Evolutionary conservation across 805 yeast species (phyloP).

Genomic region (Candida nanaspora): DNA sequence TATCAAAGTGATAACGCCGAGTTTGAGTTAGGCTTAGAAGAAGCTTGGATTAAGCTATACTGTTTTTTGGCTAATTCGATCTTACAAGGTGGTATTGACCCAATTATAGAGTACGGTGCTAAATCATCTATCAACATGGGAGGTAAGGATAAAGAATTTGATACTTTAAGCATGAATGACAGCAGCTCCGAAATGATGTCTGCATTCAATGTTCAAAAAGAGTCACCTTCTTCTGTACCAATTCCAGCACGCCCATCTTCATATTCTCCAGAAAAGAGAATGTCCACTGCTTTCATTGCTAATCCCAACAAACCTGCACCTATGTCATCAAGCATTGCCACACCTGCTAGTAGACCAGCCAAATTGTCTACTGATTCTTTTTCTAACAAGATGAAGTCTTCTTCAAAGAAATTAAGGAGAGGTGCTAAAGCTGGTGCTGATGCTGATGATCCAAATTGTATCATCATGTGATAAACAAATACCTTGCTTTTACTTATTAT

Average conservation of each 20-base stretch:
- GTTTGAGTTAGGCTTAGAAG: slow-evolving; percentile 55
- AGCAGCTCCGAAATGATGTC: background rate
- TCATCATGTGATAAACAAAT: slow-evolving; percentile 23
- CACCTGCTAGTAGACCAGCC: too few species aligned
- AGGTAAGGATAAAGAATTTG: background rate
- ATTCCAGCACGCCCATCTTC: background rate
- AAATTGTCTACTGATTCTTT: background rate
- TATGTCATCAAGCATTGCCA: too few species aligned
- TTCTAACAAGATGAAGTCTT: background rate
- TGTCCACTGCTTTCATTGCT: background rate
- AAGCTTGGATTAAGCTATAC: slow-evolving; percentile 66
- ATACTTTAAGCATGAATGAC: background rate
- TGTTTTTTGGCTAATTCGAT: slow-evolving; percentile 62
- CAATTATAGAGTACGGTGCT: slow-evolving; percentile 25
- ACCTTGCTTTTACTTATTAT: too few species aligned
- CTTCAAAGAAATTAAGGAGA: slow-evolving; percentile 1
- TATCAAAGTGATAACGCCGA: slow-evolving; percentile 28
- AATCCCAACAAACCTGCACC: too few species aligned
- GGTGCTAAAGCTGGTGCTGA: slow-evolving; percentile 13
- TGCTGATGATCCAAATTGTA: slow-evolving; percentile 15
- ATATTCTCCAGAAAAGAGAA: background rate
- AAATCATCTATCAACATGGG: background rate
- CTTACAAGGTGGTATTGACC: slow-evolving; percentile 53
- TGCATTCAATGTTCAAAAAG: background rate
- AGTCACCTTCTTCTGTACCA: background rate